Percentiles rank a stretch among this genome's conserved stretches.
These are phyloP conservation scores for Wickerhamomyces kurtzmanii DNA, from an alignment of 805 yeast species.

Conservation along the genomic window DNA sequence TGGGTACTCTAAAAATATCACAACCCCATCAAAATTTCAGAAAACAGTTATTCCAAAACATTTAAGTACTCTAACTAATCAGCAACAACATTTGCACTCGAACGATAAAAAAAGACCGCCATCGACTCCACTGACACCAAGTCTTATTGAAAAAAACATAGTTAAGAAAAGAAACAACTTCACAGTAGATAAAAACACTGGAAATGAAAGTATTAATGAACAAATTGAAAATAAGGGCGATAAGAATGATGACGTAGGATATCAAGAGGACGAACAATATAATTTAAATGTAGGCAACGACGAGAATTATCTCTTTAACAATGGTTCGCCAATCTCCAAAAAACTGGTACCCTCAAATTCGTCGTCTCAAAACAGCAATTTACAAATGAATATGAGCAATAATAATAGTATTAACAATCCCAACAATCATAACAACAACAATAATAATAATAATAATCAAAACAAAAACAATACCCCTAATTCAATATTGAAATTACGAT, in stretches of 20 bases:
- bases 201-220: background rate
- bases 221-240: background rate
- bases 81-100: constrained; percentile 1
- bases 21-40: too few species aligned
- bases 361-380: too few species aligned
- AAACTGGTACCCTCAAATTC: constrained; percentile 1
- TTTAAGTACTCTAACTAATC: too few species aligned
- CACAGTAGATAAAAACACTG: background rate
- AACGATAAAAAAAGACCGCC: constrained; percentile 15
- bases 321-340: constrained; percentile 12
- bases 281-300: too few species aligned
- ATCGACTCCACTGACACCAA: constrained; percentile 17
- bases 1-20: too few species aligned
- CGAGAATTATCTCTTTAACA: too few species aligned
- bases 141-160: constrained; percentile 13
- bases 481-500: constrained; percentile 13
- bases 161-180: constrained; percentile 8
- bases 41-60: too few species aligned
- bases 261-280: constrained; percentile 1
- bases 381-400: too few species aligned
- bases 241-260: constrained; percentile 1
- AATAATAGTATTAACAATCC: too few species aligned
- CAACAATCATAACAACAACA: background rate
- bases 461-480: background rate
- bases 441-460: background rate